These are phyloP conservation scores for Colletotrichum tanaceti DNA, from an alignment of 2,329 filamentous ascomycete genomes.

Conservation along the genomic window DNA sequence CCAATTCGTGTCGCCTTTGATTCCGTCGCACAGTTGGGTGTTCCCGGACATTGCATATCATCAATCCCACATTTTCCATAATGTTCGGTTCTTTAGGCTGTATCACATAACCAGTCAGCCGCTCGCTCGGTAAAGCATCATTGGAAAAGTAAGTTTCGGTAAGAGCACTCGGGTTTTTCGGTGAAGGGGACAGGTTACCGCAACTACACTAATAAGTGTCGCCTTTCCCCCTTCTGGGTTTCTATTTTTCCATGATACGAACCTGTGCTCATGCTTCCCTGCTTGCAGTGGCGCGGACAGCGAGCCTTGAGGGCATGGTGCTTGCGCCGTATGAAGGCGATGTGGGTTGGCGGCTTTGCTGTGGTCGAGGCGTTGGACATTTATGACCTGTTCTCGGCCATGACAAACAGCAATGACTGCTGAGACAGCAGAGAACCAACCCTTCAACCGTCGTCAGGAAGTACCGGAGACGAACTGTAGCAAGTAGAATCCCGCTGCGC, in stretches of 20 bases:
- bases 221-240: background rate
- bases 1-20: background rate
- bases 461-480: background rate
- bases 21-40: background rate
- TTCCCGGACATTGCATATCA: background rate
- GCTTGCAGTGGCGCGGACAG: background rate
- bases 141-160: background rate
- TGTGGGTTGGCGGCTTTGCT: background rate
- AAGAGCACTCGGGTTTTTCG: background rate
- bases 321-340: background rate
- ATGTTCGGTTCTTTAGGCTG: background rate
- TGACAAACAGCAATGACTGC: background rate
- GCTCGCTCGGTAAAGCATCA: background rate
- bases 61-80: background rate
- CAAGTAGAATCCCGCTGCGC: background rate
- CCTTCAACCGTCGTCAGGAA: background rate
- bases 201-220: background rate
- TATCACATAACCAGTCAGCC: background rate
- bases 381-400: background rate
- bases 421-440: background rate
- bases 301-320: background rate
- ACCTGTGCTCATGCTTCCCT: background rate
- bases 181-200: background rate
- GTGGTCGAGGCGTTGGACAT: background rate
- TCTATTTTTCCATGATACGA: background rate